These are phyloP conservation scores for Citeromyces nyonsensis DNA, from an alignment of 805 yeast genomes.

Conservation along the genomic window DNA sequence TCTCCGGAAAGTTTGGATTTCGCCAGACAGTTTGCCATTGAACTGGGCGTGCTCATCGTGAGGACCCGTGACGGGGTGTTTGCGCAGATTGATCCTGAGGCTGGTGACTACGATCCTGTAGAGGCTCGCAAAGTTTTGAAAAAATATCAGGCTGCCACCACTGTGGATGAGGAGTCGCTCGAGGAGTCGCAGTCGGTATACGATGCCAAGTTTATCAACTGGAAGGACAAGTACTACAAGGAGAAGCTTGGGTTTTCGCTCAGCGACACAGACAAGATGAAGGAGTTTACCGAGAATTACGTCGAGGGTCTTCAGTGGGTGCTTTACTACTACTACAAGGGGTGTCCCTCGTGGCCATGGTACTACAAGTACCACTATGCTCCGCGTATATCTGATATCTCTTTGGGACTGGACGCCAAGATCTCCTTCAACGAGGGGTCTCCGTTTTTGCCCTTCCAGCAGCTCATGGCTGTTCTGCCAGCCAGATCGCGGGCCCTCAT, in stretches of 20 bases:
- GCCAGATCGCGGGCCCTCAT: slow-evolving; percentile 74
- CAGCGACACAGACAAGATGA: slow-evolving; percentile 40
- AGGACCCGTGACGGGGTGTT: slow-evolving; percentile 64
- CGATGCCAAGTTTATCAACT: slow-evolving; percentile 54
- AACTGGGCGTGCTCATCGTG: slow-evolving; percentile 47
- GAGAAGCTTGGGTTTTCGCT: slow-evolving; percentile 63
- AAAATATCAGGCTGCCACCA: slow-evolving; percentile 47
- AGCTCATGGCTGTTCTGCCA: slow-evolving; percentile 93
- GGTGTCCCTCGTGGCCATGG: slow-evolving; percentile 96
- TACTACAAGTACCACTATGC: slow-evolving; percentile 80
- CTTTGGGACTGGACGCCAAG: slow-evolving; percentile 50
- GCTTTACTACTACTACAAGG: slow-evolving; percentile 74
- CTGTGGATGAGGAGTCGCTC: slow-evolving; percentile 37
- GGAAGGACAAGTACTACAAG: slow-evolving; percentile 81
- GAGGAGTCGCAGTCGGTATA: slow-evolving; percentile 47
- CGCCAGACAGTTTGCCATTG: slow-evolving; percentile 47
- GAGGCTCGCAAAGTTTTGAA: slow-evolving; percentile 40
- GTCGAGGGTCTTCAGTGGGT: slow-evolving; percentile 97
- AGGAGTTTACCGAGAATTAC: slow-evolving; percentile 62
- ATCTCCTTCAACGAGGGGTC: slow-evolving; percentile 50
- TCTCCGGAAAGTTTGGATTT: slow-evolving; percentile 38
- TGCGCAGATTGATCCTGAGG: slow-evolving; percentile 54
- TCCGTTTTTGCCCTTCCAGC: slow-evolving; percentile 90
- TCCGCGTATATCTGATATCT: slow-evolving; percentile 84
- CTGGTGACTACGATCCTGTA: slow-evolving; percentile 33